Evolutionary conservation across 2,329 filamentous ascomycete species (phyloP), one percentile per base, ranked within the genome.

Genomic region (Chalaropsis thielavioides): DNA sequence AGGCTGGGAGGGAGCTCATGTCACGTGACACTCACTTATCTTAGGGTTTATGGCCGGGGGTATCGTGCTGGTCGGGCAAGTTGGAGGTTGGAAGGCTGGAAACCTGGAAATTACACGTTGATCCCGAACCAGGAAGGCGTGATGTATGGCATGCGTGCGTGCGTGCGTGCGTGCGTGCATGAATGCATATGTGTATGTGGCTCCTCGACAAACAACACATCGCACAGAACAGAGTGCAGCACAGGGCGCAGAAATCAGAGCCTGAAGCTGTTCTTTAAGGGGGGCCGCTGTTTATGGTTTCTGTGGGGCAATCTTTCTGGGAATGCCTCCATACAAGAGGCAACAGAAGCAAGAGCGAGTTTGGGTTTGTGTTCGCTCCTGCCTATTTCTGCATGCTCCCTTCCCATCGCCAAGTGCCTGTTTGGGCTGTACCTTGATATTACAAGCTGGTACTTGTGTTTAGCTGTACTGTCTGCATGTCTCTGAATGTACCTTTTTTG

Each of bases 21-120:
- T 38, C 35, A 38, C 35, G 35, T 38, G 35, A 10, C 7, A 38
- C 5, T 7, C 3, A 8, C 3, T 1, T 38, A 17, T n/a, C n/a
- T 58, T 35, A 35, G 54, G 54, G 31, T 35, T n/a, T 35, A n/a
- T 13, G 54, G 8, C 54, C 15, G 54, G 54, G 27, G 54, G 13
- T 35, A 3, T 31, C 24, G 19, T 54, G 49, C 15, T 22, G 24
- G 19, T 8, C 13, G 38, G 24, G 19, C 22, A 51, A 51, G 46
- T 13, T 51, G 46, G 46, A 51, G 46, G 46, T 56, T 56, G 51
- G 51, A 56, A 56, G 51, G 54, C 54, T 58, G 54, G 54, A 38
- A 58, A 35, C 3, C n/a, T 58, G 24, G 54, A 58, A 58, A 58
- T 58, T 38, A 38, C 54, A 58, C 27, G 54, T 58, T 58, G 54